Base-by-base conservation (phyloP, 495 filamentous ascomycete species). In the Aspergillus saccharolyticus region DNA sequence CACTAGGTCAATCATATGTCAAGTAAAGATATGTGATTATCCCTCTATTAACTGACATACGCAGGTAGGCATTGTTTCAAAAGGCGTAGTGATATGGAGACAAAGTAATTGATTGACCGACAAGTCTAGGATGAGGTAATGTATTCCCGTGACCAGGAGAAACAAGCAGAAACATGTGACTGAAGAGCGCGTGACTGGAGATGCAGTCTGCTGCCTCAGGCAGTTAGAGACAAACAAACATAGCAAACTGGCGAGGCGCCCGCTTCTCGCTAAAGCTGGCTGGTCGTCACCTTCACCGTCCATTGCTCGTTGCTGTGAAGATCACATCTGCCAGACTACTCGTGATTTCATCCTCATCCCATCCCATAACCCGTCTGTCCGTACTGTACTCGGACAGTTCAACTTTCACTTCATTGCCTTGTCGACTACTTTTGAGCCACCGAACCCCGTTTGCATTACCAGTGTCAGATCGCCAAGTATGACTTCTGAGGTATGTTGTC, bases 401-500 rank as follows among this genome's bases (percentile, higher is more conserved):
- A 28, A 33, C 49, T 45, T 52, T 47, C 45, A 52, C 54, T 47
- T 58, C 33, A 47, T 24, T 44, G 21, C 50, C 19, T 42, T 58
- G 18, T 54, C 45, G 25, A 44, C 33, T 39, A 2, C 30, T 66
- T 47, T 48, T 51, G 52, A 52, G 6, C 39, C 28, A 45, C 54
- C 55, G 22, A 55, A 33, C 57, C 30, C 39, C 33, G 48, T 49
- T 24, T 47, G 42, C 50, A 53, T 43, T 44, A 54, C 53, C 42
- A 56, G 44, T 30, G 59, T 44, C 56, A 19, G 51, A 60, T 58
- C 57, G 42, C 57, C 53, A 58, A 74, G 49, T 58, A 78, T 78
- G 75, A 72, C 70, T 75, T 73, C 74, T 75, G 75, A 78, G 73
- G 75, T 78, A 76, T 59, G 75, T 77, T 61, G 57, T 61, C 56